Conservation (phyloP, 2,329 filamentous ascomycete species). For the Biscogniauxia mediterranea region DNA sequence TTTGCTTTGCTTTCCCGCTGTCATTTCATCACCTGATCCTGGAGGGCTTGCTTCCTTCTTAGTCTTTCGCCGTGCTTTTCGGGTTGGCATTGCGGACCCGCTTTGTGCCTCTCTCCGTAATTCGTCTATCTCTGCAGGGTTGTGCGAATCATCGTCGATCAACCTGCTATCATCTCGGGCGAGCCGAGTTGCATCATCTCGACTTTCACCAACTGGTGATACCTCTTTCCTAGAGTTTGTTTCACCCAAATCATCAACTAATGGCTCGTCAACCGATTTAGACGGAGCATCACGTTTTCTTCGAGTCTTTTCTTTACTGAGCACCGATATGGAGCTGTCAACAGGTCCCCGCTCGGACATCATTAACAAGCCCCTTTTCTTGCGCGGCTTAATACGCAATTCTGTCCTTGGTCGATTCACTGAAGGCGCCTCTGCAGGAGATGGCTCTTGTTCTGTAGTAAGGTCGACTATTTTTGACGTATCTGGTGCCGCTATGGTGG, state of each 20-base stretch:
- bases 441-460: conserved; percentile 5
- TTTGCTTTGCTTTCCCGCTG: not conserved
- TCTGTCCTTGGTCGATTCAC: conserved; percentile 40
- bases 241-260: not conserved
- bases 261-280: not conserved
- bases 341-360: conserved; percentile 37
- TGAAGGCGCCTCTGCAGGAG: conserved; percentile 1
- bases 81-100: too few relatives aligned
- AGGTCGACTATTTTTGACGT: conserved; percentile 1
- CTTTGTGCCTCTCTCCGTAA: not conserved
- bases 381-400: conserved; percentile 46
- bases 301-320: conserved; percentile 2
- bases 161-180: not conserved
- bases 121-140: not conserved
- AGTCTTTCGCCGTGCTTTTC: not conserved
- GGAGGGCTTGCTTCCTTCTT: not conserved
- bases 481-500: not conserved
- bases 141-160: not conserved
- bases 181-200: not conserved
- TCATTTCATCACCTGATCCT: not conserved
- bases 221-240: not conserved
- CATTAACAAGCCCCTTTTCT: conserved; percentile 49
- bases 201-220: not conserved
- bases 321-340: conserved; percentile 2
- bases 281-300: not conserved